Percentiles rank a stretch among this genome's conserved stretches.
These are phyloP conservation scores for Exobasidium cylindrosporum DNA, from an alignment of 1,284 basidiomycete genomes.

Conservation along the genomic window DNA sequence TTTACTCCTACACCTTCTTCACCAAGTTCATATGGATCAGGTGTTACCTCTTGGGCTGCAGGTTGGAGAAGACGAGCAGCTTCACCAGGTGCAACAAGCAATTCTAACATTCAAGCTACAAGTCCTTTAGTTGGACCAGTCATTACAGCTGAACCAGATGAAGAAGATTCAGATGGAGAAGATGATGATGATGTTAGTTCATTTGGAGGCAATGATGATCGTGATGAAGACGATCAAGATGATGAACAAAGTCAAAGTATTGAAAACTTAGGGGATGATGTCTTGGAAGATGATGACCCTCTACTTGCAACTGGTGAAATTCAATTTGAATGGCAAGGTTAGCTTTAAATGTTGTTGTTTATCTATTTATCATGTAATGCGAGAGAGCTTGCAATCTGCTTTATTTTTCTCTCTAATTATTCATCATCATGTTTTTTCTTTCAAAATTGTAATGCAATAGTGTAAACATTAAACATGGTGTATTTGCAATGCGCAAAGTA, in stretches of 20 bases:
- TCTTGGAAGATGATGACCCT: conserved; percentile 43
- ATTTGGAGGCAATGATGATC: conserved; percentile 18
- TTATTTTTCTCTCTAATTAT: no score
- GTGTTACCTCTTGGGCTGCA: conserved; percentile 26
- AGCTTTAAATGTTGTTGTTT: background rate
- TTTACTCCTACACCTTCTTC: conserved; percentile 19
- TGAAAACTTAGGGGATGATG: conserved; percentile 17
- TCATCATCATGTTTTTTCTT: no score
- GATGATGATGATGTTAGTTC: conserved; percentile 16
- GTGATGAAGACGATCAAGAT: conserved; percentile 27
- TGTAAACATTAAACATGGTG: background rate
- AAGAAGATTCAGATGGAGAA: conserved; percentile 17
- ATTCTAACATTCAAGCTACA: conserved; percentile 17
- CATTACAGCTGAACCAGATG: conserved; percentile 19
- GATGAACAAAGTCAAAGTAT: conserved; percentile 24
- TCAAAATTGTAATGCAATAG: background rate
- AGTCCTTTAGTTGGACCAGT: conserved; percentile 35
- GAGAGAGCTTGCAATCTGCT: no score
- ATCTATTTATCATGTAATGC: background rate
- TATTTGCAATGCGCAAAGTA: no score
- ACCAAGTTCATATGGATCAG: conserved; percentile 16
- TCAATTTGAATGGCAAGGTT: conserved; percentile 33
- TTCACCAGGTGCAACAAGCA: conserved; percentile 16
- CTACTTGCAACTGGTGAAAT: conserved; percentile 51
- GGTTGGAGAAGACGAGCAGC: conserved; percentile 34